Percentiles rank a stretch among this genome's conserved stretches.
These are phyloP conservation scores for Talaromyces albobiverticillius DNA, from an alignment of 2,329 filamentous ascomycete species.

Conservation along the genomic window DNA sequence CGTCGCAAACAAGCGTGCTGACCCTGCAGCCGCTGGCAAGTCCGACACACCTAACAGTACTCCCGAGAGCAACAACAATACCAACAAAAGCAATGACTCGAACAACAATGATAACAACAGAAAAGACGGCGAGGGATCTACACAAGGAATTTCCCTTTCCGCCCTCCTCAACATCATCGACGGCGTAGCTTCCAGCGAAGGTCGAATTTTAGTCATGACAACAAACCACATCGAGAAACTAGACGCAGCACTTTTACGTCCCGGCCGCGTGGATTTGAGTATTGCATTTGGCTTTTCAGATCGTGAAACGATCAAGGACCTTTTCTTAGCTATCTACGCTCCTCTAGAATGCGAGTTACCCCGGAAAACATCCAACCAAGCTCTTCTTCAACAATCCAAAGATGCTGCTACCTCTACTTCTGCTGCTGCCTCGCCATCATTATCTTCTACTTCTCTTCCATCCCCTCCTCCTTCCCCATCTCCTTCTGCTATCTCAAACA, in stretches of 20 bases:
- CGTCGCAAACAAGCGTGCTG: slow-evolving; percentile 54
- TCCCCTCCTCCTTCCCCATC: background rate
- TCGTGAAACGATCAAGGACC: slow-evolving; percentile 32
- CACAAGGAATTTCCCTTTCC: slow-evolving; percentile 58
- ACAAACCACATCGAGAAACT: slow-evolving; percentile 65
- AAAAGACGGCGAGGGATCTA: background rate
- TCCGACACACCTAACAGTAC: slow-evolving; percentile 6
- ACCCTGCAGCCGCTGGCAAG: slow-evolving; percentile 21
- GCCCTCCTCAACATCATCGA: slow-evolving; percentile 69
- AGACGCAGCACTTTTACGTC: slow-evolving; percentile 62
- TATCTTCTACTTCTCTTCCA: background rate
- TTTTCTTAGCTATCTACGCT: slow-evolving; percentile 40
- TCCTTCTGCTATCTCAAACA: background rate
- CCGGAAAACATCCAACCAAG: background rate
- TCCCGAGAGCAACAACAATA: background rate
- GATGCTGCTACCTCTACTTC: too few relatives aligned
- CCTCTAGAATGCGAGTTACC: slow-evolving; percentile 28
- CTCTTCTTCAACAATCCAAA: background rate
- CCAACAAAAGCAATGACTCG: background rate
- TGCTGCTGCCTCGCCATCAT: background rate
- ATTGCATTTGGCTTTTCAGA: slow-evolving; percentile 53
- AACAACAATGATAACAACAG: slow-evolving; percentile 17
- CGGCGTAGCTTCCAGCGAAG: slow-evolving; percentile 67
- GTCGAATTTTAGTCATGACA: slow-evolving; percentile 71
- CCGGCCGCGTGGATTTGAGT: slow-evolving; percentile 65